Evolutionary conservation across 257 asterid species (phyloP).

Genomic region (Nicotiana paniculata): DNA sequence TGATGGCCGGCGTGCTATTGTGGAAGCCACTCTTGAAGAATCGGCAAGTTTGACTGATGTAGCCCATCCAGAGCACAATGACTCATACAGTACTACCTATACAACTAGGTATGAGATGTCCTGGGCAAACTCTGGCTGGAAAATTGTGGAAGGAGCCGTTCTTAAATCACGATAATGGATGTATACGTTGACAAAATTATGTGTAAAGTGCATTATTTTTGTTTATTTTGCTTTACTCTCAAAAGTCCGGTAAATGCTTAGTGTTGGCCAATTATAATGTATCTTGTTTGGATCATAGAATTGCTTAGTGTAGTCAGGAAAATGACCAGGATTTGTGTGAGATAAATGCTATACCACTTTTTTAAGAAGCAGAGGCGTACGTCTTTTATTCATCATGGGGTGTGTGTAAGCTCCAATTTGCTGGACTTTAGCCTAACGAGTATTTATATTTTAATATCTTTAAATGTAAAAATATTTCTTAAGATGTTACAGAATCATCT

Average conservation of each 20-base stretch:
- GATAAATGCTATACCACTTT: not conserved
- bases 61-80: slow-evolving; percentile 66
- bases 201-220: slow-evolving; percentile 2
- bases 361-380: no score
- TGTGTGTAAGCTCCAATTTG: no score
- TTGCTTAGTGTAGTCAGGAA: not conserved
- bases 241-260: not conserved
- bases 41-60: slow-evolving; percentile 71
- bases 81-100: slow-evolving; percentile 62
- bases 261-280: not conserved
- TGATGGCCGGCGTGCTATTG: slow-evolving; percentile 85
- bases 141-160: slow-evolving; percentile 92
- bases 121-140: slow-evolving; percentile 67
- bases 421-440: not conserved
- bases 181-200: slow-evolving; percentile 5
- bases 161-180: slow-evolving; percentile 46
- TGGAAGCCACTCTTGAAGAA: slow-evolving; percentile 92
- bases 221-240: not conserved
- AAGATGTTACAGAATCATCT: not conserved
- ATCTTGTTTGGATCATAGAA: not conserved
- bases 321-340: not conserved
- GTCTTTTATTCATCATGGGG: no score
- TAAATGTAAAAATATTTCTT: no score
- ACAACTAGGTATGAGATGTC: slow-evolving; percentile 84
- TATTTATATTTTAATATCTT: no score